A percentile compares a stretch with the other conserved stretches of the same genome.
phyloP scores from a whole-genome alignment of 1,139 yeast genomes.

The Debaryomyces sp. region DNA sequence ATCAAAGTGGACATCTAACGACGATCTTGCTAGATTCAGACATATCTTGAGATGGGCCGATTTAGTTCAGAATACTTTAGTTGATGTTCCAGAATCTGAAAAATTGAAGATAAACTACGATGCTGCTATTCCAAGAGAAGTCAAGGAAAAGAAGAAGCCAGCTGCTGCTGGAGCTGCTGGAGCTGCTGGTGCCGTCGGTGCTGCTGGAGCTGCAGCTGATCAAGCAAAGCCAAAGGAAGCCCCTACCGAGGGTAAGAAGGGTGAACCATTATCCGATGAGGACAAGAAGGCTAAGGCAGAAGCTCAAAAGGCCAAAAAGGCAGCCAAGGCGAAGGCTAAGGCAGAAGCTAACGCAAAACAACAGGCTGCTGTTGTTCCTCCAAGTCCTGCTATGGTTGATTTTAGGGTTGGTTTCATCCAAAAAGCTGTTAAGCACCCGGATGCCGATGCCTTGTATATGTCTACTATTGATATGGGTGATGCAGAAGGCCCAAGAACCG shows the following conservation, averaged over 20 bases:
- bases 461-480: slow-evolving; percentile 98
- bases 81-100: slow-evolving; percentile 54
- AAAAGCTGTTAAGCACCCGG: slow-evolving; percentile 96
- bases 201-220: slow-evolving; percentile 20
- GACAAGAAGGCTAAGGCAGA: slow-evolving; percentile 61
- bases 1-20: slow-evolving; percentile 54
- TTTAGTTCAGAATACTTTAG: slow-evolving; percentile 69
- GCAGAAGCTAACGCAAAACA: slow-evolving; percentile 60
- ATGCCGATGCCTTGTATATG: slow-evolving; percentile 94
- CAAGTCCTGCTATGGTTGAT: slow-evolving; percentile 84
- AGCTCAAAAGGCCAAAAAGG: slow-evolving; percentile 73
- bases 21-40: slow-evolving; percentile 61
- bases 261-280: slow-evolving; percentile 50
- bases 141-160: slow-evolving; percentile 53
- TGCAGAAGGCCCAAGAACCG: slow-evolving; percentile 95
- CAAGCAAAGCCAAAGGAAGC: slow-evolving; percentile 37
- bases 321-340: slow-evolving; percentile 70
- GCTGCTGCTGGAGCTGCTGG: slow-evolving; percentile 28
- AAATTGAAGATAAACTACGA: slow-evolving; percentile 60
- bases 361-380: slow-evolving; percentile 59
- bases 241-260: slow-evolving; percentile 28
- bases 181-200: too few species aligned
- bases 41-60: slow-evolving; percentile 93
- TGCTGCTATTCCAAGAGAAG: slow-evolving; percentile 62
- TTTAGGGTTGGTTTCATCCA: slow-evolving; percentile 96